A percentile compares a stretch with the other conserved stretches of the same genome.
phyloP scores from a whole-genome alignment of 164 flowering plant species.

The Vitis amurensis region DNA sequence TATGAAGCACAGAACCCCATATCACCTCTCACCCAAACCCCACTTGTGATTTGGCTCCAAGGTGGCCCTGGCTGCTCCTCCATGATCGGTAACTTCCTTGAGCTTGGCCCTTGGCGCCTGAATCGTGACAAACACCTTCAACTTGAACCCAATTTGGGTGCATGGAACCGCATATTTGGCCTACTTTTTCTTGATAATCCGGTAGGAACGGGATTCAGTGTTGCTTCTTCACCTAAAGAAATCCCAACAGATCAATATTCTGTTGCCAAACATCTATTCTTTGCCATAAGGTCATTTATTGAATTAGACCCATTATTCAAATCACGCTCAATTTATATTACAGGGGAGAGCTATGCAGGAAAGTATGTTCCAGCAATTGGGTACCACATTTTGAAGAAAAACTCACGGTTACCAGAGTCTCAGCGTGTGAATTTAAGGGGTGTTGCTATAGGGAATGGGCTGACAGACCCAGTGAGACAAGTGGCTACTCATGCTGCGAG shows the following conservation, averaged over 20 bases:
- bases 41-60: conserved; percentile 80
- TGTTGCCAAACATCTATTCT: conserved; percentile 60
- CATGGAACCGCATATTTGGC: conserved; percentile 78
- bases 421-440: conserved; percentile 42
- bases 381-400: conserved; percentile 48
- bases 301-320: conserved; percentile 35
- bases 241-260: conserved; percentile 61
- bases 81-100: conserved; percentile 69
- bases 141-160: conserved; percentile 57
- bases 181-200: conserved; percentile 75
- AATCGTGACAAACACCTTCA: conserved; percentile 6
- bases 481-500: conserved; percentile 57
- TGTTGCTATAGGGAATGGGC: conserved; percentile 71
- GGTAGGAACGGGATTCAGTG: conserved; percentile 76
- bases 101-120: conserved; percentile 75
- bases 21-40: conserved; percentile 52
- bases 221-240: conserved; percentile 47
- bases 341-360: conserved; percentile 89
- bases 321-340: conserved; percentile 63
- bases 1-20: conserved; percentile 68
- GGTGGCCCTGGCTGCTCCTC: conserved; percentile 96
- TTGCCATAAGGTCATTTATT: conserved; percentile 44
- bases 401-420: conserved; percentile 10
- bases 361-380: conserved; percentile 80
- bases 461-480: conserved; percentile 70